Percentiles rank a stretch among this genome's conserved stretches.
phyloP scores from a whole-genome alignment of 495 filamentous ascomycete species.

The Aspergillus biplanus region DNA sequence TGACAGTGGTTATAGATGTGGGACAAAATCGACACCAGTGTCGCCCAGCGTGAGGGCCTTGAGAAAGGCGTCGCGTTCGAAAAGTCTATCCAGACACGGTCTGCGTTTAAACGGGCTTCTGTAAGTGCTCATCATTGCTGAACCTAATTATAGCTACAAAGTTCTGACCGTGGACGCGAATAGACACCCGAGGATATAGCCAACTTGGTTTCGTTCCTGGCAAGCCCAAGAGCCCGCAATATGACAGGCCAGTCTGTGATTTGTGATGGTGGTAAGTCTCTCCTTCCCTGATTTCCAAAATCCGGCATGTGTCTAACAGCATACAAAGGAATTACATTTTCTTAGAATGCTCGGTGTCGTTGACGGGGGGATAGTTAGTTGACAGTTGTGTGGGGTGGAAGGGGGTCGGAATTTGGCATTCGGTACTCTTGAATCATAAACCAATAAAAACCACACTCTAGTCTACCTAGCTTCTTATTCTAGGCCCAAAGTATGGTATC shows the following conservation, averaged over 20 bases:
- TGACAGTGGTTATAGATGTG: neutral
- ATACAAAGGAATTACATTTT: neutral
- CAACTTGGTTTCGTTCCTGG: neutral
- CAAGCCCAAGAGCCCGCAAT: neutral
- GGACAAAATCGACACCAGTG: neutral
- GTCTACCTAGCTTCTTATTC: too few species aligned
- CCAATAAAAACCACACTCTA: too few species aligned
- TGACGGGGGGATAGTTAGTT: too few species aligned
- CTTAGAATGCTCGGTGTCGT: neutral
- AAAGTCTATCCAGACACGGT: neutral
- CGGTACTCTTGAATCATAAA: too few species aligned
- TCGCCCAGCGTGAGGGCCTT: neutral
- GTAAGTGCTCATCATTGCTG: too few species aligned
- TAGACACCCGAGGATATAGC: constrained; percentile 2
- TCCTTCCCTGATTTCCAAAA: neutral
- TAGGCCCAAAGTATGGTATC: too few species aligned
- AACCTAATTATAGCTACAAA: too few species aligned
- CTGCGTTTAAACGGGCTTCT: neutral
- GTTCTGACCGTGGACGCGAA: neutral
- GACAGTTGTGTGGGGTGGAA: too few species aligned
- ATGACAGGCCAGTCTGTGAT: neutral
- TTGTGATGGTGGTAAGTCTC: neutral
- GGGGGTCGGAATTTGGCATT: too few species aligned
- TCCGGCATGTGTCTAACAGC: neutral
- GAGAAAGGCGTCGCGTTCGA: neutral